Conservation (phyloP, 2,329 filamentous ascomycete species). For the Parastagonospora avenae region DNA sequence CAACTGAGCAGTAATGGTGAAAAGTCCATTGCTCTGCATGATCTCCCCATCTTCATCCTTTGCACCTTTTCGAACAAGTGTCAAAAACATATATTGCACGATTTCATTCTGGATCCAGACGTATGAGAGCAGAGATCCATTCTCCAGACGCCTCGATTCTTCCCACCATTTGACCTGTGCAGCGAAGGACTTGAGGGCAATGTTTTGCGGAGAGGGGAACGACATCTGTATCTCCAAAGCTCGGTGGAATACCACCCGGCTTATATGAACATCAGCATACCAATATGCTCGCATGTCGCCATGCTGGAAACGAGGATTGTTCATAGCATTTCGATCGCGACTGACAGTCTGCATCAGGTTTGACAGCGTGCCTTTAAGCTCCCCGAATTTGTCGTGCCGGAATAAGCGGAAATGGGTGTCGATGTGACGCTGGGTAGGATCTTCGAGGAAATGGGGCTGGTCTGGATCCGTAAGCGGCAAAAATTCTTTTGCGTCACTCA, state of each 20-base stretch:
- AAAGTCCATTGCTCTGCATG: slow-evolving; percentile 6
- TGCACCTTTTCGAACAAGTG: slow-evolving; percentile 17
- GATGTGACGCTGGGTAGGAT: slow-evolving; percentile 33
- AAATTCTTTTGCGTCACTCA: slow-evolving; percentile 47
- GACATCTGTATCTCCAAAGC: slow-evolving; percentile 27
- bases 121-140: slow-evolving; percentile 35
- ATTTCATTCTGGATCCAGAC: slow-evolving; percentile 15
- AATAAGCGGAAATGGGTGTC: slow-evolving; percentile 42
- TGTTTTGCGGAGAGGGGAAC: slow-evolving; percentile 24
- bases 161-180: slow-evolving; percentile 37
- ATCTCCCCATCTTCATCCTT: slow-evolving; percentile 10
- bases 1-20: slow-evolving; percentile 19
- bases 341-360: slow-evolving; percentile 19
- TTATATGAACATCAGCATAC: slow-evolving; percentile 25
- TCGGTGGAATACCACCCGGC: slow-evolving; percentile 19
- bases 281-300: slow-evolving; percentile 25
- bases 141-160: slow-evolving; percentile 28
- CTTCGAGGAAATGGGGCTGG: slow-evolving; percentile 32
- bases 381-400: slow-evolving; percentile 41
- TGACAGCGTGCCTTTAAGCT: slow-evolving; percentile 32
- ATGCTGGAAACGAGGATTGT: slow-evolving; percentile 12
- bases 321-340: slow-evolving; percentile 5
- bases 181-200: slow-evolving; percentile 12
- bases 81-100: slow-evolving; percentile 35
- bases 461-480: slow-evolving; percentile 36